Percentiles rank a stretch among this genome's conserved stretches.
Conservation (phyloP, 768 basidiomycete genomes). For the Leccinum sublutescens region DNA sequence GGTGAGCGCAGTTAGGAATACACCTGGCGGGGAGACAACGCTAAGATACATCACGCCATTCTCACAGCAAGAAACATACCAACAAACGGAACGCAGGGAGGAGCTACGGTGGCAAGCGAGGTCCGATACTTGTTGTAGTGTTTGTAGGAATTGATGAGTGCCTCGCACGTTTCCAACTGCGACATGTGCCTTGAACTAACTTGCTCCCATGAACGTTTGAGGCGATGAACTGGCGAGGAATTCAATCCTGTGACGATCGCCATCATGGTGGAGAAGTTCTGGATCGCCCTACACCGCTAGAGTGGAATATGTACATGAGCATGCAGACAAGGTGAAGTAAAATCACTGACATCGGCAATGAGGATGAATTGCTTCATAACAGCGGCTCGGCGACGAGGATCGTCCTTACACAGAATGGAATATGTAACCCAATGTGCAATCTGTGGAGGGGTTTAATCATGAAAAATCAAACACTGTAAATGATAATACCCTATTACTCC, state of each 20-base stretch:
- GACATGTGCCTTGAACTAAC: conserved; percentile 48
- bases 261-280: conserved; percentile 69
- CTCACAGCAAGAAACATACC: conserved; percentile 38
- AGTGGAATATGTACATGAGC: conserved; percentile 3
- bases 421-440: conserved; percentile 64
- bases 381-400: conserved; percentile 56
- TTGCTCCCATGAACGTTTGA: conserved; percentile 65
- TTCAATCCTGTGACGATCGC: conserved; percentile 68
- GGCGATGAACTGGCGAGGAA: conserved; percentile 59
- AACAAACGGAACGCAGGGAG: conserved; percentile 71
- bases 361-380: conserved; percentile 68
- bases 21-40: conserved; percentile 35
- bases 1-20: conserved; percentile 57
- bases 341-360: conserved; percentile 54
- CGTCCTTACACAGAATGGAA: conserved; percentile 52
- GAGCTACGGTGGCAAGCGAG: conserved; percentile 50
- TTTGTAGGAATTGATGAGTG: conserved; percentile 61
- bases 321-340: neutral
- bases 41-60: conserved; percentile 5
- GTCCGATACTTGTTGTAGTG: conserved; percentile 65
- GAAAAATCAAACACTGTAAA: neutral
- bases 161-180: conserved; percentile 51
- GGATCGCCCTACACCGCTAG: conserved; percentile 58
- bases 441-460: conserved; percentile 19
- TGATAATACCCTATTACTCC: conserved; percentile 53